Conservation (phyloP, 768 basidiomycete genomes). For the Coprinopsis marcescibilis region DNA sequence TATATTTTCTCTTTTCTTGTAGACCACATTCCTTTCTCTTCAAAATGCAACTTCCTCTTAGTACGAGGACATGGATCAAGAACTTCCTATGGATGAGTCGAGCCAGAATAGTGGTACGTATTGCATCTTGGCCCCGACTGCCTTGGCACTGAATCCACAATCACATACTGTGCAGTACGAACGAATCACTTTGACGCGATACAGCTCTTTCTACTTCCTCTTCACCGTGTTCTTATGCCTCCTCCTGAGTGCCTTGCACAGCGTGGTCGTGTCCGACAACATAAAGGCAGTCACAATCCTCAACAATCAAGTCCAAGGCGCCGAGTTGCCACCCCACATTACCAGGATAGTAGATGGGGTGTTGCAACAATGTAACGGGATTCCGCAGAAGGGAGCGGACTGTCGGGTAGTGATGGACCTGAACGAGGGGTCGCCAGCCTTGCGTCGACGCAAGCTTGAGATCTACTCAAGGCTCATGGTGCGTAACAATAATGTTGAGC, state of each 20-base stretch:
- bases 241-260: constrained; percentile 37
- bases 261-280: constrained; percentile 32
- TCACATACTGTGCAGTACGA: constrained; percentile 29
- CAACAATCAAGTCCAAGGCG: background rate
- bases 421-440: background rate
- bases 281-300: constrained; percentile 27
- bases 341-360: constrained; percentile 20
- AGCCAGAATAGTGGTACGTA: constrained; percentile 4
- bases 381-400: constrained; percentile 28
- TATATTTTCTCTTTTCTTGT: background rate
- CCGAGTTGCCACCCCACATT: constrained; percentile 20
- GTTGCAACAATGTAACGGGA: constrained; percentile 33
- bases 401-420: constrained; percentile 12
- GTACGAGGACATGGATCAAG: background rate
- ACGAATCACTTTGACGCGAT: constrained; percentile 43
- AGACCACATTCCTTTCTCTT: background rate
- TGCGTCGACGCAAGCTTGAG: background rate
- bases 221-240: constrained; percentile 38
- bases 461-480: background rate
- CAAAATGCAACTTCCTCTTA: background rate
- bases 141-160: no score
- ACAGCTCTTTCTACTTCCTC: constrained; percentile 43
- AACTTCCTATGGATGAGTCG: background rate
- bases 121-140: no score
- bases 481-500: background rate